phyloP scores from a whole-genome alignment of 108 stramenopile genomes.

The Discostella pseudostelligera region DNA sequence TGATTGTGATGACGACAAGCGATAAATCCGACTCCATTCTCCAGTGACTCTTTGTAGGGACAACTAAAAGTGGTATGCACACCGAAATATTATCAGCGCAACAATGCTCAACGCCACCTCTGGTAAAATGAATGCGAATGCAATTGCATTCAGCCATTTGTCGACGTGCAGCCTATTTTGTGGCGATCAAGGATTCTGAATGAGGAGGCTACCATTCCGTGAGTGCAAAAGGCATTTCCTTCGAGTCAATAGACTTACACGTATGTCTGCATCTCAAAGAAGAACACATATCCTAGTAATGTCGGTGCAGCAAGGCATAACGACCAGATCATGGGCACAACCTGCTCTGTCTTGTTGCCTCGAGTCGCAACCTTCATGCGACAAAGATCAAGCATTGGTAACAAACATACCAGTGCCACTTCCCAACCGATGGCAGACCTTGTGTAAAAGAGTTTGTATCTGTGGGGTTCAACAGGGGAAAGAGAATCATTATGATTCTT shows the following conservation, averaged over 20 bases:
- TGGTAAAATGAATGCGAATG: constrained; percentile 46
- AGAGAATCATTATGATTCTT: background rate
- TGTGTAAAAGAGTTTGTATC: constrained; percentile 36
- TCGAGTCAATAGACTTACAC: constrained; percentile 30
- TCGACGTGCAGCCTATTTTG: constrained; percentile 47
- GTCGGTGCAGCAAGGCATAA: constrained; percentile 52
- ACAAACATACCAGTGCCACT: constrained; percentile 45
- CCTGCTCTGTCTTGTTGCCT: constrained; percentile 72
- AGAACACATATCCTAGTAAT: constrained; percentile 53
- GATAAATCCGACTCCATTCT: background rate
- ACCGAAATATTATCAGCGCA: constrained; percentile 10
- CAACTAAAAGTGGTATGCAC: constrained; percentile 4
- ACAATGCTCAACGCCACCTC: constrained; percentile 31
- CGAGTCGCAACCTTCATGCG: constrained; percentile 54
- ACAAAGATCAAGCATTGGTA: constrained; percentile 47
- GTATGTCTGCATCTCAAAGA: constrained; percentile 60
- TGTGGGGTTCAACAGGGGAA: constrained; percentile 5
- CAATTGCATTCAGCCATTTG: constrained; percentile 48
- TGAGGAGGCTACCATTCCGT: background rate
- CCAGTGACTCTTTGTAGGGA: background rate
- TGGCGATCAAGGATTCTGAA: background rate
- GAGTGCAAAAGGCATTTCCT: background rate
- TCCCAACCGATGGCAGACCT: constrained; percentile 47
- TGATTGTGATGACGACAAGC: constrained; percentile 21
- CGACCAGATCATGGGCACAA: constrained; percentile 53